Evolutionary conservation across 176 grass and related monocot genomes (phyloP).

Genomic region (Thalia dealbata): DNA sequence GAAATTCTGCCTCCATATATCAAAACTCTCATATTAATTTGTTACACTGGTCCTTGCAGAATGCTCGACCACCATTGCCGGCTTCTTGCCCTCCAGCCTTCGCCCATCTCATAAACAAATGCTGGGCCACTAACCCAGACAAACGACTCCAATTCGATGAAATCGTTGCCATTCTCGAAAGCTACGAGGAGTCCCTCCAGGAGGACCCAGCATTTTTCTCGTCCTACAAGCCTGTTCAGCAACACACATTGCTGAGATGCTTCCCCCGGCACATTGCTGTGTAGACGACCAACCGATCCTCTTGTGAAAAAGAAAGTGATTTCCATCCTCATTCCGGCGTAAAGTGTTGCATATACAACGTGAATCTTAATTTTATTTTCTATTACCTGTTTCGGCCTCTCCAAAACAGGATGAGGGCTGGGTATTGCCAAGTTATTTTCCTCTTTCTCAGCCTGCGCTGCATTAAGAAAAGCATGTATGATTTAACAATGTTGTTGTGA

Average conservation of each 20-base stretch:
- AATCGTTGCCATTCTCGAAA: slow-evolving; percentile 56
- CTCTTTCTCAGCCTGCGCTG: too few species aligned
- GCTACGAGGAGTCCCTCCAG: slow-evolving; percentile 57
- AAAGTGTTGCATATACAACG: neutral
- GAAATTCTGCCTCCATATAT: neutral
- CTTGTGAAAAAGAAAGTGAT: slow-evolving; percentile 26
- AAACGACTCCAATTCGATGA: slow-evolving; percentile 75
- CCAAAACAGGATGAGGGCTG: slow-evolving; percentile 36
- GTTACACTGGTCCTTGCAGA: slow-evolving; percentile 31
- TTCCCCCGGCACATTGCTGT: slow-evolving; percentile 47
- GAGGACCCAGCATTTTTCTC: slow-evolving; percentile 57
- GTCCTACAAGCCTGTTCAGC: slow-evolving; percentile 54
- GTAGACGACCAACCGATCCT: slow-evolving; percentile 33
- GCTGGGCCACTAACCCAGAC: slow-evolving; percentile 72
- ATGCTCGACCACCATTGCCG: slow-evolving; percentile 73
- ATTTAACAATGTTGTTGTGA: too few species aligned
- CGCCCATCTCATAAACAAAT: slow-evolving; percentile 79
- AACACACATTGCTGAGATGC: slow-evolving; percentile 49
- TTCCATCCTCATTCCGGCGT: neutral
- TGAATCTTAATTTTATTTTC: slow-evolving; percentile 5
- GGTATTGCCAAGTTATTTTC: too few species aligned
- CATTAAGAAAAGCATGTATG: too few species aligned
- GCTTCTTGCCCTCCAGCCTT: slow-evolving; percentile 76
- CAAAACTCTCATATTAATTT: neutral
- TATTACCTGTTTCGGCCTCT: slow-evolving; percentile 24